Conservation (phyloP, 2,329 filamentous ascomycete genomes). For the Exophiala viscosa region DNA sequence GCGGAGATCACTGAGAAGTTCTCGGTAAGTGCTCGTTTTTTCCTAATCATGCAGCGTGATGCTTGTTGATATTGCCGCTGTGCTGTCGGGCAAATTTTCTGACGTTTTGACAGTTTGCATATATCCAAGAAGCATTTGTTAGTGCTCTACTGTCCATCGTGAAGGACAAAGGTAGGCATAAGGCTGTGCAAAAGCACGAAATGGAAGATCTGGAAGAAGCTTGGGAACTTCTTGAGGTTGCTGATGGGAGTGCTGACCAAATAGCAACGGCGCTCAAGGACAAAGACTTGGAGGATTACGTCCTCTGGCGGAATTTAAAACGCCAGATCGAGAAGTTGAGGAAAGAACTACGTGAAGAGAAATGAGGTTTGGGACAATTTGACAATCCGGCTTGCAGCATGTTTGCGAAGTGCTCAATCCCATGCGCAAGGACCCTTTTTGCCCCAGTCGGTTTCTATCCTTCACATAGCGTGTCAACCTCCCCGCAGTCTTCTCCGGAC, state of each 20-base stretch:
- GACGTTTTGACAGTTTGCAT: constrained; percentile 34
- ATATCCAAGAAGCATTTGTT: constrained; percentile 45
- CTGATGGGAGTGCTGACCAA: neutral
- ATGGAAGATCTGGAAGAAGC: constrained; percentile 7
- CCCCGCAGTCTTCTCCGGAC: too few species aligned
- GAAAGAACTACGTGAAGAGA: constrained; percentile 36
- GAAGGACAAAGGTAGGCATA: neutral
- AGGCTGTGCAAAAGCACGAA: neutral
- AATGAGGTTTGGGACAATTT: neutral
- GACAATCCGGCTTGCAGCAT: neutral
- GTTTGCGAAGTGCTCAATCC: too few species aligned
- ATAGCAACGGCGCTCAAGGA: constrained; percentile 12
- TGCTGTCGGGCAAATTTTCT: too few species aligned
- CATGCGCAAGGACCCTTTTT: too few species aligned
- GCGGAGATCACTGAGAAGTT: constrained; percentile 44
- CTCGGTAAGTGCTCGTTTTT: constrained; percentile 18
- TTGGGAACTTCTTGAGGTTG: constrained; percentile 20
- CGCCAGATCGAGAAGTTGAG: constrained; percentile 41
- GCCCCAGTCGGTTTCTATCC: too few species aligned
- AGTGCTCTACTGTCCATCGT: constrained; percentile 38
- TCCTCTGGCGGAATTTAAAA: constrained; percentile 42
- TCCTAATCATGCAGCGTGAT: too few species aligned
- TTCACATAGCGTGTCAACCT: too few species aligned
- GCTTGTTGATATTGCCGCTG: too few species aligned
- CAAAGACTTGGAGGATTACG: constrained; percentile 36